Base-by-base conservation (phyloP, 768 basidiomycete species). In the Pulveroboletus sp. region DNA sequence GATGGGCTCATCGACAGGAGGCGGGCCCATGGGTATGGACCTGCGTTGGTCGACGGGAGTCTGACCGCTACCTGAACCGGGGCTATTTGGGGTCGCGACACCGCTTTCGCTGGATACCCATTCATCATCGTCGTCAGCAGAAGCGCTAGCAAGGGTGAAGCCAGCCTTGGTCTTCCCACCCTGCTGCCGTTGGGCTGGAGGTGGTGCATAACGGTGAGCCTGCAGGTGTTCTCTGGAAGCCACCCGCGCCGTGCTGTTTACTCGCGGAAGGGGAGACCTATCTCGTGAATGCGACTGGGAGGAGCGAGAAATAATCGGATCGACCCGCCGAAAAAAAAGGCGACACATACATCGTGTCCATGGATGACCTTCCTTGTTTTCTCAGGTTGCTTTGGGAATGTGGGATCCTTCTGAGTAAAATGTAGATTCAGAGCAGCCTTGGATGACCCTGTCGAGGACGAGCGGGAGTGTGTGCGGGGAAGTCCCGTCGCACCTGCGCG, bases 61-160 rank as follows among this genome's bases (percentile, higher is more conserved):
- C 31, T 52, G 62, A 17, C 48, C 71, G 17, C 73, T 73, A 43
- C 77, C 76, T 1, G 79, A 78, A 32, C 73, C 73, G 43, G 69
- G 52, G 12, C 73, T 69, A 56, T 76, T 77, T 5, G 86, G 87
- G 2, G 86, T 89, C 1, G 71, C 85, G 0, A 79, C 83, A 7
- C 85, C 86, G 59, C 85, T 88, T 65, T 86, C 85, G 62, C 82
- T 86, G 23, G 86, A 89, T 1, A 85, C 76, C 86, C 86, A 89
- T 49, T 81, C 87, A 47, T 86, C 85, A 11, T 86, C 85, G 12
- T 73, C 76, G 32, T 73, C 76, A 22, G 67, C 75, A 34, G 68
- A 71, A 26, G 77, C 70, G 43, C 73, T 77, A 9, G 82, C 73
- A 49, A 86, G 73, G 12, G 78, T 78, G 60, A 88, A 86, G 5